Evolutionary conservation across 768 basidiomycete genomes (phyloP).

Genomic region (Udeniomyces megalosporus): DNA sequence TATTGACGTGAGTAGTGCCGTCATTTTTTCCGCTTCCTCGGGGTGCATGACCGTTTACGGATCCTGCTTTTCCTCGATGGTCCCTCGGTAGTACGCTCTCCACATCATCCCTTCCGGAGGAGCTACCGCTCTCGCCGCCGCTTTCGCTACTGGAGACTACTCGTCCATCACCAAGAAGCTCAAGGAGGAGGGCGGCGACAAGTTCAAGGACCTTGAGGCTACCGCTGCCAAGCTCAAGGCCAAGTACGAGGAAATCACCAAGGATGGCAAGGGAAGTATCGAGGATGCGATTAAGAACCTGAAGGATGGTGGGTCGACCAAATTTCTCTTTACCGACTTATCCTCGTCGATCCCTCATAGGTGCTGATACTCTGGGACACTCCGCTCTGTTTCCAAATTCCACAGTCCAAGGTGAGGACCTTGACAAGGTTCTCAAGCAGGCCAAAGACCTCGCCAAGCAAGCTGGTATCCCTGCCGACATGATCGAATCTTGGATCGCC

Average conservation of each 20-base stretch:
- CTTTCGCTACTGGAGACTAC: constrained; percentile 19
- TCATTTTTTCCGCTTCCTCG: not conserved
- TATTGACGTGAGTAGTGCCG: constrained; percentile 23
- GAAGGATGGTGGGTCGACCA: constrained; percentile 24
- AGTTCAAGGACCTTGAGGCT: constrained; percentile 25
- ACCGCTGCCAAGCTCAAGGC: constrained; percentile 25
- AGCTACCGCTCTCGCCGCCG: constrained; percentile 8
- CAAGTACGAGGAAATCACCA: constrained; percentile 24
- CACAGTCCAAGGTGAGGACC: constrained; percentile 25
- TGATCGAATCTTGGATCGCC: constrained; percentile 24
- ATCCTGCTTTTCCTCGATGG: not conserved
- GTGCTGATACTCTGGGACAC: not conserved
- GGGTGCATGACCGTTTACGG: not conserved
- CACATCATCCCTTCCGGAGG: constrained; percentile 9
- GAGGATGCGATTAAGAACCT: constrained; percentile 25
- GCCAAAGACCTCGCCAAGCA: constrained; percentile 27
- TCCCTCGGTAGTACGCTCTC: constrained; percentile 22
- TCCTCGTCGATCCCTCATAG: not conserved
- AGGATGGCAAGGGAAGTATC: constrained; percentile 25
- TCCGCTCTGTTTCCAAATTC: not conserved
- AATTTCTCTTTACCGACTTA: not conserved
- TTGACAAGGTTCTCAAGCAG: constrained; percentile 26
- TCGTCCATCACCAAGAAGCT: constrained; percentile 23
- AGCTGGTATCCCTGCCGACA: constrained; percentile 27
- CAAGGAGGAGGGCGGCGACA: constrained; percentile 25